Percentiles rank a stretch among this genome's conserved stretches.
phyloP scores from a whole-genome alignment of 768 basidiomycete genomes.

The Tylopilus sp. region DNA sequence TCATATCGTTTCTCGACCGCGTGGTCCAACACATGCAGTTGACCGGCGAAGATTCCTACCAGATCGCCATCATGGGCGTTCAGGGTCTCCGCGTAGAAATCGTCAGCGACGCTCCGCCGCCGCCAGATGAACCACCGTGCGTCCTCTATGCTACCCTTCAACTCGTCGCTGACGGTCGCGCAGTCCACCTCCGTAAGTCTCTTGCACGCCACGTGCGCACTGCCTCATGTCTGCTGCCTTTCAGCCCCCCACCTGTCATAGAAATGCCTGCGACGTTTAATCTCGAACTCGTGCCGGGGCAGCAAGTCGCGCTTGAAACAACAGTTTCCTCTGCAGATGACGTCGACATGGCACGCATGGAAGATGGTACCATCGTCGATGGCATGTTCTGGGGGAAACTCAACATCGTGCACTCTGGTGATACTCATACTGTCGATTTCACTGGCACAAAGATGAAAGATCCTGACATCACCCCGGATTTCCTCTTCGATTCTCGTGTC shows the following conservation, averaged over 20 bases:
- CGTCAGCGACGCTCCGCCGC: constrained; percentile 80
- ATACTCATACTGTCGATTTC: constrained; percentile 80
- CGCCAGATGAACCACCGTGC: constrained; percentile 81
- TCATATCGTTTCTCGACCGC: constrained; percentile 18
- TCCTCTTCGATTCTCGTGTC: constrained; percentile 73
- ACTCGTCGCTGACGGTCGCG: constrained; percentile 10
- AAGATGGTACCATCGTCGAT: constrained; percentile 82
- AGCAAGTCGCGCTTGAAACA: constrained; percentile 76
- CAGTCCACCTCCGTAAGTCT: constrained; percentile 50
- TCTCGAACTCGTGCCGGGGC: constrained; percentile 75
- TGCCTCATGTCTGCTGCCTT: constrained; percentile 1
- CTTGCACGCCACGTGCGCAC: constrained; percentile 12
- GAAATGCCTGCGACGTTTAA: constrained; percentile 88
- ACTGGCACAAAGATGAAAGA: constrained; percentile 69
- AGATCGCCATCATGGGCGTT: constrained; percentile 82
- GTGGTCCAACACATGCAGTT: constrained; percentile 44
- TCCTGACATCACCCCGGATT: constrained; percentile 61
- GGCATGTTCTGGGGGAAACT: constrained; percentile 89
- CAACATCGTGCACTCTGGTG: constrained; percentile 73
- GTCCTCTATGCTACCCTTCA: background rate
- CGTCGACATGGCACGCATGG: constrained; percentile 88
- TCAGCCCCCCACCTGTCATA: constrained; percentile 63
- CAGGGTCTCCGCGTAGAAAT: constrained; percentile 84
- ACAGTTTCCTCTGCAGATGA: constrained; percentile 75
- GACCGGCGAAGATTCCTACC: constrained; percentile 82